These are phyloP conservation scores for Murraya paniculata DNA, from an alignment of 345 rosid genomes.

Conservation along the genomic window DNA sequence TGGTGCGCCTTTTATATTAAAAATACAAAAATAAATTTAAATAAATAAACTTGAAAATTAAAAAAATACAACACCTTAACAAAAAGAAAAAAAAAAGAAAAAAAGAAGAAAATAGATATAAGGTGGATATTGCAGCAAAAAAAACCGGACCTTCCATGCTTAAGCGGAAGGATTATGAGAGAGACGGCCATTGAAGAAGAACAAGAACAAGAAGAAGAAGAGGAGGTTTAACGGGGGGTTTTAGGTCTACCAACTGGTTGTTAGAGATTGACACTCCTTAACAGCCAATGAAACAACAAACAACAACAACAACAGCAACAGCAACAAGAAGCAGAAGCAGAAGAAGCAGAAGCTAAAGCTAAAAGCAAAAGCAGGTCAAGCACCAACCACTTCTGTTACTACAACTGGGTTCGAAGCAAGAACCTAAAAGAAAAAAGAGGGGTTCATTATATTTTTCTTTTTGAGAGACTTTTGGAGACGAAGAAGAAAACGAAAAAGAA, in stretches of 20 bases:
- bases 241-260: slow-evolving; percentile 99
- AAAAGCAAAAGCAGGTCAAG: slow-evolving; percentile 29
- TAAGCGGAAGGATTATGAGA: slow-evolving; percentile 29
- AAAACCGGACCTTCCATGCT: slow-evolving; percentile 46
- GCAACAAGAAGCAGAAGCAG: not conserved
- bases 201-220: slow-evolving; percentile 3
- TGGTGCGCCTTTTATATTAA: slow-evolving; percentile 30
- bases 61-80: slow-evolving; percentile 7
- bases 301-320: slow-evolving; percentile 11
- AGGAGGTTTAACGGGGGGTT: slow-evolving; percentile 51
- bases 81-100: slow-evolving; percentile 5
- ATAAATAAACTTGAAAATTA: not conserved
- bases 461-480: not conserved
- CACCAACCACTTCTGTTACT: slow-evolving; percentile 16
- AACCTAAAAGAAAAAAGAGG: slow-evolving; percentile 17
- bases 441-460: slow-evolving; percentile 24
- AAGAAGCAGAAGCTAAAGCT: slow-evolving; percentile 19
- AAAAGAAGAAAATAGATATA: slow-evolving; percentile 37
- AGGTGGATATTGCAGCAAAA: slow-evolving; percentile 59
- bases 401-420: slow-evolving; percentile 28
- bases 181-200: slow-evolving; percentile 32
- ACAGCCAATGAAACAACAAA: slow-evolving; percentile 26
- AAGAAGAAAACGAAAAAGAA: no score
- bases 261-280: slow-evolving; percentile 59
- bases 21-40: slow-evolving; percentile 11